phyloP scores from a whole-genome alignment of 352 stramenopile species.

The Saprolegnia parasitica region DNA sequence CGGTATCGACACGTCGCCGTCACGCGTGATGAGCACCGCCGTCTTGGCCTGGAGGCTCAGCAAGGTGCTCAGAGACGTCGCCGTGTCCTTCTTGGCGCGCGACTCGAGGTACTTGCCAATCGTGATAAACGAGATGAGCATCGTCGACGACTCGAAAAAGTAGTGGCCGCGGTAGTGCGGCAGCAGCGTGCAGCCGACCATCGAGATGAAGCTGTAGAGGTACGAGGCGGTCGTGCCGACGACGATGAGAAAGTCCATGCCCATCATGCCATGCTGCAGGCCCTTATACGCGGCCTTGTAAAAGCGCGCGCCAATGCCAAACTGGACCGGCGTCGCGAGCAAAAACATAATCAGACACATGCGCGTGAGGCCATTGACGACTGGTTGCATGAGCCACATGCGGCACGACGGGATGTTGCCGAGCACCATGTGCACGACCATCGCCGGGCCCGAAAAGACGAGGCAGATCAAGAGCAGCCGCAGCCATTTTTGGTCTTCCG shows the following conservation, averaged over 20 bases:
- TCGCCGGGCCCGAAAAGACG: slow-evolving; percentile 78
- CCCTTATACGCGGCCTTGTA: slow-evolving; percentile 81
- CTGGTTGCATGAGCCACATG: slow-evolving; percentile 60
- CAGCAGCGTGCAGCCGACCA: slow-evolving; percentile 58
- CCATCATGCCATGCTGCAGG: slow-evolving; percentile 77
- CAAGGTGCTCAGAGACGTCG: slow-evolving; percentile 64
- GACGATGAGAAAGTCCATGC: slow-evolving; percentile 87
- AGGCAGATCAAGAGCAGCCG: slow-evolving; percentile 64
- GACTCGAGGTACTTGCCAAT: slow-evolving; percentile 88
- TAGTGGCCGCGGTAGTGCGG: slow-evolving; percentile 68
- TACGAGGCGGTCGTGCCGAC: slow-evolving; percentile 82
- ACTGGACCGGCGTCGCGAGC: slow-evolving; percentile 78
- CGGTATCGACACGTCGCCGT: slow-evolving; percentile 63
- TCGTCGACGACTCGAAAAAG: slow-evolving; percentile 85
- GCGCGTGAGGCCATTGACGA: slow-evolving; percentile 73
- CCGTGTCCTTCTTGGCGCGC: slow-evolving; percentile 79
- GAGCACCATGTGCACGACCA: slow-evolving; percentile 85
- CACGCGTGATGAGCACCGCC: slow-evolving; percentile 47
- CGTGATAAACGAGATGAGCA: slow-evolving; percentile 84
- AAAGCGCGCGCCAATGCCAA: slow-evolving; percentile 70
- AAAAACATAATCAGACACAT: slow-evolving; percentile 83
- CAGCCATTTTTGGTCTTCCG: slow-evolving; percentile 72
- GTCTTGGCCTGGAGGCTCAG: slow-evolving; percentile 76
- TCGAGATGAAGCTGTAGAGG: slow-evolving; percentile 76
- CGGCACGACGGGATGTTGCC: slow-evolving; percentile 66